Conservation (phyloP, 2,329 filamentous ascomycete genomes). For the Paecilomyces formosus region DNA sequence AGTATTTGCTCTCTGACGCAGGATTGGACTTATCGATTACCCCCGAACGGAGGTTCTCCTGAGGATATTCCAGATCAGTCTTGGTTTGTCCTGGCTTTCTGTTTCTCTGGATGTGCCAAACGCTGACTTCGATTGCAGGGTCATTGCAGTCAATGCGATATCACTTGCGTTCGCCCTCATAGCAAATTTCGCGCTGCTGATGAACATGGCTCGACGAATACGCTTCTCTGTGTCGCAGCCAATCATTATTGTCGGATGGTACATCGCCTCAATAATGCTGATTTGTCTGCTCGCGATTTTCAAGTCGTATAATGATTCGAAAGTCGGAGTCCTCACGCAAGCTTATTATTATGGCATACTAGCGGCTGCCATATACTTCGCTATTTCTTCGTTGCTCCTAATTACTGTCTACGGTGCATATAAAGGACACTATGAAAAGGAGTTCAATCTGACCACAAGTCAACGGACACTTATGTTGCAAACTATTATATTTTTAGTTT, state of each 20-base stretch:
- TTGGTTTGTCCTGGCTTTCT: constrained; percentile 33
- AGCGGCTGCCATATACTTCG: constrained; percentile 49
- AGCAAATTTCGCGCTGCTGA: constrained; percentile 48
- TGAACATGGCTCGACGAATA: constrained; percentile 53
- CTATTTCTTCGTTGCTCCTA: constrained; percentile 48
- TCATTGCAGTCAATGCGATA: constrained; percentile 48
- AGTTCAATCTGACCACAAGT: constrained; percentile 49
- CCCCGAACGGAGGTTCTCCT: constrained; percentile 37
- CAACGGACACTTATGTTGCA: constrained; percentile 48
- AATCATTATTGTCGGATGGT: constrained; percentile 55
- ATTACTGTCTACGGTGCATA: constrained; percentile 50
- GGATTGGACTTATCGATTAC: constrained; percentile 49
- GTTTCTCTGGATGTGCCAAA: constrained; percentile 1
- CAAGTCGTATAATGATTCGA: constrained; percentile 9
- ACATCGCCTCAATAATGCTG: constrained; percentile 46
- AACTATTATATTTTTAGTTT: constrained; percentile 34
- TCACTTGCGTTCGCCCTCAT: constrained; percentile 48
- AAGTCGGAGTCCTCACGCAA: constrained; percentile 43
- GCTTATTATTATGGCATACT: constrained; percentile 56
- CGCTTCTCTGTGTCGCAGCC: constrained; percentile 51
- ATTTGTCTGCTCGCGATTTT: constrained; percentile 35
- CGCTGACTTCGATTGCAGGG: constrained; percentile 22
- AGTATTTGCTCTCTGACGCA: constrained; percentile 49
- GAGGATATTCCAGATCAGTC: constrained; percentile 44
- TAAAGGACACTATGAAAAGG: constrained; percentile 46